Base-by-base conservation (phyloP, 2,329 filamentous ascomycete genomes). In the Phyllosticta citribraziliensis region DNA sequence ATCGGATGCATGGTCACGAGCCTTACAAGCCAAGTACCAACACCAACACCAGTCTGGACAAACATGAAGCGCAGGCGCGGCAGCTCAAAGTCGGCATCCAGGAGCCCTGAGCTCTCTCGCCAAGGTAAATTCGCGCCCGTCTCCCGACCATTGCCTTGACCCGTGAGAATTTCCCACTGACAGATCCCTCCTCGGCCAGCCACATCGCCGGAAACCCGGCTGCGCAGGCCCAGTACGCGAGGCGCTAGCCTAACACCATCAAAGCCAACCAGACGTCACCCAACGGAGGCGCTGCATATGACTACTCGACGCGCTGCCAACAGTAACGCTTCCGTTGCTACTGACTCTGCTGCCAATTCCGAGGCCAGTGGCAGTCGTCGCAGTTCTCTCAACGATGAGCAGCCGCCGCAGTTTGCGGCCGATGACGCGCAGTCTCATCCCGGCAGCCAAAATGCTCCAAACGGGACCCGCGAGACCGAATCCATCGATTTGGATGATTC, bases 281-380 rank as follows among this genome's bases (percentile, higher is more conserved):
- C 77, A 65, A 76, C 76, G 63, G 72, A 75, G 69, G 75, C 76
- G 58, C 70, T 78, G 67, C 76, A 78, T 69, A 80, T 80, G 78
- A 79, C 74, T 62, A 79, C 77, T 57, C 73, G 78, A 62, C 72
- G 72, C 67, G 73, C 73, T 69, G 71, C 72, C 67, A 73, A 72
- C 64, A 71, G 69, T 63, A 70, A 69, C 57, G 74, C 73, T 57
- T 70, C 69, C 63, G 69, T 70, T 61, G 69, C 67, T 58, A 73
- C 68, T 64, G 67, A 73, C 50, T 65, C 66, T 50, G 52, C 60
- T 24, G 71, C 69, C 24, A 64, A 69, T 55, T 74, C 73, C 63
- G 67, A 67, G 65, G 67, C 69, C 55, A 70, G 69, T 65, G 70
- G 66, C 66, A 75, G 74, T 61, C 73, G 73, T 61, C 72, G 74